Evolutionary conservation across 345 rosid genomes (phyloP).

Genomic region (Brassica juncea): DNA sequence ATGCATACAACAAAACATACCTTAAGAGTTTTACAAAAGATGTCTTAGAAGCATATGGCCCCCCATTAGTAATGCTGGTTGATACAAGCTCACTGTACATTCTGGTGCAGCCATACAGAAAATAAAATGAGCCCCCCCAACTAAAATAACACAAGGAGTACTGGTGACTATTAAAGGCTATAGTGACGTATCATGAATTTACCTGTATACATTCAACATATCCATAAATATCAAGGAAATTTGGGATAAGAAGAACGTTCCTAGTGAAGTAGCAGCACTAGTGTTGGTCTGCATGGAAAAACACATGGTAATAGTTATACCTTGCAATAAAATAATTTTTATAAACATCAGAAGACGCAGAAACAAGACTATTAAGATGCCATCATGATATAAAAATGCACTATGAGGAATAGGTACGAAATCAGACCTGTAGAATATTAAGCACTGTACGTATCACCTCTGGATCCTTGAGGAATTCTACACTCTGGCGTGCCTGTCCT

Average conservation of each 20-base stretch:
- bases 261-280: slow-evolving; percentile 91
- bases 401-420: slow-evolving; percentile 9
- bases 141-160: slow-evolving; percentile 10
- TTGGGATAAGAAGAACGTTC: slow-evolving; percentile 85
- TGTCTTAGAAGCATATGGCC: slow-evolving; percentile 86
- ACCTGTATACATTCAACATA: slow-evolving; percentile 99
- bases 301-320: slow-evolving; percentile 5
- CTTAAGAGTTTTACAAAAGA: slow-evolving; percentile 90
- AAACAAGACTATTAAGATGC: background rate
- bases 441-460: slow-evolving; percentile 88
- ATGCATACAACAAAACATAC: slow-evolving; percentile 44
- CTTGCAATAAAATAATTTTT: slow-evolving; percentile 6
- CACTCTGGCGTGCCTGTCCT: slow-evolving; percentile 93
- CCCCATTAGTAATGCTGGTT: slow-evolving; percentile 86
- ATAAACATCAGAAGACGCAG: slow-evolving; percentile 21
- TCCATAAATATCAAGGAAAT: slow-evolving; percentile 91
- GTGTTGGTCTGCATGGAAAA: slow-evolving; percentile 85
- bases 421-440: slow-evolving; percentile 82
- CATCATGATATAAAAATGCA: background rate
- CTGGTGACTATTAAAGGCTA: background rate
- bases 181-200: slow-evolving; percentile 16
- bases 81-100: slow-evolving; percentile 99
- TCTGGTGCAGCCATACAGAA: slow-evolving; percentile 53
- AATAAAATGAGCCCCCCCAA: background rate
- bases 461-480: slow-evolving; percentile 87